Conservation (phyloP, 495 filamentous ascomycete species). For the Tuber borchii region DNA sequence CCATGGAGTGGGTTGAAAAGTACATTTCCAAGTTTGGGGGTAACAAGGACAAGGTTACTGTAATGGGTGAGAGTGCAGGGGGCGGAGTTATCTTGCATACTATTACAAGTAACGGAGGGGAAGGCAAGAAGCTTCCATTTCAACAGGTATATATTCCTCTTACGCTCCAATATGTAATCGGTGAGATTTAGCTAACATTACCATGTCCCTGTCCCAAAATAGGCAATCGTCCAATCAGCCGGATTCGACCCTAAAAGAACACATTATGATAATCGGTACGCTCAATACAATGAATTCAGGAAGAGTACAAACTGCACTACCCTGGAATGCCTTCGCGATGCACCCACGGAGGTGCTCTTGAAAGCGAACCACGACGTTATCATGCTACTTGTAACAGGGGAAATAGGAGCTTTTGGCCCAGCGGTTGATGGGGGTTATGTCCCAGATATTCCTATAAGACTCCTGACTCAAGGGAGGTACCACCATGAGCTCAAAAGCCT, state of each 20-base stretch:
- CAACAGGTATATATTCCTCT: conserved; percentile 24
- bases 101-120: conserved; percentile 33
- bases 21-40: conserved; percentile 68
- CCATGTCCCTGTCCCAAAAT: conserved; percentile 7
- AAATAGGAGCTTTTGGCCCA: conserved; percentile 48
- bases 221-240: conserved; percentile 35
- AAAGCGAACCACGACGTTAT: conserved; percentile 16
- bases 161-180: background rate
- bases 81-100: conserved; percentile 48
- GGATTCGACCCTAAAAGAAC: conserved; percentile 15
- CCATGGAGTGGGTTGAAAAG: conserved; percentile 65
- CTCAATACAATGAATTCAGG: conserved; percentile 18
- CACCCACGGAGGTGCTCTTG: conserved; percentile 21
- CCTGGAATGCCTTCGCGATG: conserved; percentile 26
- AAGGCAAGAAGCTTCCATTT: conserved; percentile 21
- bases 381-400: background rate
- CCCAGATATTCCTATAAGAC: conserved; percentile 51
- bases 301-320: conserved; percentile 21
- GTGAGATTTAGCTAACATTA: background rate
- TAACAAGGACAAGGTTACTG: conserved; percentile 55
- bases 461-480: conserved; percentile 55
- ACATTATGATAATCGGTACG: background rate
- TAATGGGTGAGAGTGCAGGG: conserved; percentile 64
- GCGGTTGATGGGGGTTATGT: conserved; percentile 57
- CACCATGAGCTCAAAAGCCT: conserved; percentile 53